phyloP scores from a whole-genome alignment of 2,329 filamentous ascomycete species.

The Kalaharituber pfeilii region DNA sequence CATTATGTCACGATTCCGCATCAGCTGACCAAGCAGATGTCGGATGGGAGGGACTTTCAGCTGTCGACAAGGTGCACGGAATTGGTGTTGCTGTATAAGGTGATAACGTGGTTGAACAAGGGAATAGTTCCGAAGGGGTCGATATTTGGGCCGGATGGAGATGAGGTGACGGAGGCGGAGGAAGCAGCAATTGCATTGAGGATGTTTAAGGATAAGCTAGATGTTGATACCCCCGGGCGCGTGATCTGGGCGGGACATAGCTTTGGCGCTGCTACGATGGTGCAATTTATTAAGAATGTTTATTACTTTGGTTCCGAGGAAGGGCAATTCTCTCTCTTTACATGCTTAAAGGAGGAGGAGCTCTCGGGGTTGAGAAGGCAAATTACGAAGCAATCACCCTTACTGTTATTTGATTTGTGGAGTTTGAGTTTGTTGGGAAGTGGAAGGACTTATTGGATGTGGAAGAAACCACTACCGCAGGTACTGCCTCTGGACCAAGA shows the following conservation, averaged over 20 bases:
- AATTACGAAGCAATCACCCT: conserved; percentile 43
- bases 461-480: conserved; percentile 51
- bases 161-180: background rate
- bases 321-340: conserved; percentile 1
- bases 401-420: conserved; percentile 50
- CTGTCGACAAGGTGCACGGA: conserved; percentile 65
- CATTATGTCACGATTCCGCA: conserved; percentile 26
- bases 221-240: conserved; percentile 52
- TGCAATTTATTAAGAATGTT: conserved; percentile 63
- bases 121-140: conserved; percentile 12
- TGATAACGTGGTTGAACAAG: background rate
- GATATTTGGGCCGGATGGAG: conserved; percentile 28
- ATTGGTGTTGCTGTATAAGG: conserved; percentile 37
- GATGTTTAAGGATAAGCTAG: conserved; percentile 44
- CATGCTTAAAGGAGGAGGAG: conserved; percentile 30
- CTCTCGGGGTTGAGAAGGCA: conserved; percentile 42
- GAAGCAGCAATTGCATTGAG: conserved; percentile 28
- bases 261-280: conserved; percentile 57
- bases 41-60: conserved; percentile 43
- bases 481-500: conserved; percentile 37
- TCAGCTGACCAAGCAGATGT: conserved; percentile 12
- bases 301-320: conserved; percentile 37
- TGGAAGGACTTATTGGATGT: conserved; percentile 41
- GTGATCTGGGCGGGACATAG: conserved; percentile 66
- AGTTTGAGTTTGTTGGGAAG: conserved; percentile 20